A percentile compares a stretch with the other conserved stretches of the same genome.
Evolutionary conservation across 2,329 filamentous ascomycete species (phyloP).

Genomic region (Periconia sp.): DNA sequence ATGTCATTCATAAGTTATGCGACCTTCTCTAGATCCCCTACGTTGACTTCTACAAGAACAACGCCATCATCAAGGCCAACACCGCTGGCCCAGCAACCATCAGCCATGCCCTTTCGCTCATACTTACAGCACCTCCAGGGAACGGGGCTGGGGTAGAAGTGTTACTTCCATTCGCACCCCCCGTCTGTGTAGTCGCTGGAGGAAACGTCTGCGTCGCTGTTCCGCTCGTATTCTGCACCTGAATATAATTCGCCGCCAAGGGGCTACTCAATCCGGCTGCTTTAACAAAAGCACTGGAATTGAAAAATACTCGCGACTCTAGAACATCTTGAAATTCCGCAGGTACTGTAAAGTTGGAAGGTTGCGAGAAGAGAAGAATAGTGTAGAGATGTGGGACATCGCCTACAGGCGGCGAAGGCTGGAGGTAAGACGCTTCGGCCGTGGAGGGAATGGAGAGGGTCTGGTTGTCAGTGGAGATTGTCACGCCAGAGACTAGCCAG

Average conservation of each 20-base stretch:
- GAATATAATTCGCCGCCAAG: slow-evolving; percentile 48
- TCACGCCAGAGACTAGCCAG: slow-evolving; percentile 39
- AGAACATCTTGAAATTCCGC: slow-evolving; percentile 31
- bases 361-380: slow-evolving; percentile 34
- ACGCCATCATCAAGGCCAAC: slow-evolving; percentile 25
- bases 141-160: slow-evolving; percentile 10
- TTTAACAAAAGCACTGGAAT: slow-evolving; percentile 41
- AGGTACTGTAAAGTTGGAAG: slow-evolving; percentile 33
- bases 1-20: too few relatives aligned
- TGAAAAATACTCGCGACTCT: slow-evolving; percentile 39
- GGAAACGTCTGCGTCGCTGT: slow-evolving; percentile 23
- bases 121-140: slow-evolving; percentile 19
- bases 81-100: slow-evolving; percentile 18
- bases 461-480: slow-evolving; percentile 14
- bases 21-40: too few relatives aligned
- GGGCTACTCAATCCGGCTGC: slow-evolving; percentile 36
- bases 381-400: slow-evolving; percentile 39
- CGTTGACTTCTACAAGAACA: slow-evolving; percentile 32
- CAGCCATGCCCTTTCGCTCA: slow-evolving; percentile 20
- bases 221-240: slow-evolving; percentile 39
- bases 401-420: slow-evolving; percentile 35
- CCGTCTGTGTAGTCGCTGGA: slow-evolving; percentile 21
- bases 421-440: slow-evolving; percentile 27
- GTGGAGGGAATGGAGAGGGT: slow-evolving; percentile 18
- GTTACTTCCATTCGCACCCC: slow-evolving; percentile 3